These are phyloP conservation scores for Podaxis sp. DNA, from an alignment of 768 basidiomycete species.

Conservation along the genomic window DNA sequence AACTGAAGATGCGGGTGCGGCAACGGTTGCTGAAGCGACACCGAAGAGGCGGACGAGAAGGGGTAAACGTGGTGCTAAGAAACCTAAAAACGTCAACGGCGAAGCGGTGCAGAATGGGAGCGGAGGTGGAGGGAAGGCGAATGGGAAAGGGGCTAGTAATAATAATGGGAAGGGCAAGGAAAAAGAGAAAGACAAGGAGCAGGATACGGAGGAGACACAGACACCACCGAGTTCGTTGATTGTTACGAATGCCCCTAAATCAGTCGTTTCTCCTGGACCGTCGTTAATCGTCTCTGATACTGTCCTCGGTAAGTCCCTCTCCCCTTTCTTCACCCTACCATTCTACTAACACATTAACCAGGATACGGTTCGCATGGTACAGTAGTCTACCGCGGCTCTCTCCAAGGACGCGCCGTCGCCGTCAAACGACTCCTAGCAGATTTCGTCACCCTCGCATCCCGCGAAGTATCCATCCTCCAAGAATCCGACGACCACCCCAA, in stretches of 20 bases:
- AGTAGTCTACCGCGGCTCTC: constrained; percentile 88
- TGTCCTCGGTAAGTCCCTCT: constrained; percentile 58
- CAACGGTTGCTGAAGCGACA: constrained; percentile 24
- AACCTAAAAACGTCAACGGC: constrained; percentile 30
- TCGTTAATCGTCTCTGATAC: constrained; percentile 73
- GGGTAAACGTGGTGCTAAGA: constrained; percentile 57
- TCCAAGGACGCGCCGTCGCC: constrained; percentile 98
- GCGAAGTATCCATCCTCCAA: constrained; percentile 93
- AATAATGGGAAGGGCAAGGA: constrained; percentile 13
- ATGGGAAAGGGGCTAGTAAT: constrained; percentile 12
- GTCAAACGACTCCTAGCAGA: constrained; percentile 95
- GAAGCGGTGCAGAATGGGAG: constrained; percentile 26
- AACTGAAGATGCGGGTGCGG: constrained; percentile 24
- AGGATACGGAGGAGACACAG: constrained; percentile 31
- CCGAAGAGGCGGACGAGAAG: constrained; percentile 48
- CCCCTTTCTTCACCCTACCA: background rate
- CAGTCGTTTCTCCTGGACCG: constrained; percentile 31
- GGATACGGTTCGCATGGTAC: constrained; percentile 97
- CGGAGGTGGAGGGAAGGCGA: constrained; percentile 43
- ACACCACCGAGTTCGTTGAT: constrained; percentile 22
- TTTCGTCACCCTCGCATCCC: constrained; percentile 90
- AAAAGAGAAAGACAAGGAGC: constrained; percentile 23
- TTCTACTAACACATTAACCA: constrained; percentile 27
- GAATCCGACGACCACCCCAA: constrained; percentile 98
- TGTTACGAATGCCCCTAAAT: constrained; percentile 26